Conservation (phyloP, 495 filamentous ascomycete genomes). For the Clohesyomyces aquaticus region DNA sequence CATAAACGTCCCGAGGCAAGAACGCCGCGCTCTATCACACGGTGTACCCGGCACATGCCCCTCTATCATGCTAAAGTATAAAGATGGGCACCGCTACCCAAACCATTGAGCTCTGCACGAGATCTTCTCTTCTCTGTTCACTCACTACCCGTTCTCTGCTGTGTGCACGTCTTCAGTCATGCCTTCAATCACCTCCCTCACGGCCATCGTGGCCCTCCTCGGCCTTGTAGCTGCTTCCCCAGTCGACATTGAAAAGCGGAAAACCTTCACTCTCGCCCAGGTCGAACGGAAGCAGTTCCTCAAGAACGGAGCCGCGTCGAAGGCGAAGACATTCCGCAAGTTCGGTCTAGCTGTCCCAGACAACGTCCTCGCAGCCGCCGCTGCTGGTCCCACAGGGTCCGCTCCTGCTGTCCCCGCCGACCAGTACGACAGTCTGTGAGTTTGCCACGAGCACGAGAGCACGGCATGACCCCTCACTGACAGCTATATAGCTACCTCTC, state of each 20-base stretch:
- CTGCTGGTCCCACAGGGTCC: constrained; percentile 51
- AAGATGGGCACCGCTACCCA: constrained; percentile 3
- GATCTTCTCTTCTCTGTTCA: constrained; percentile 7
- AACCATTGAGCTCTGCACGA: neutral
- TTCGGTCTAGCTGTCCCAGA: constrained; percentile 52
- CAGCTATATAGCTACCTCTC: constrained; percentile 55
- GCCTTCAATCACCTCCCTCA: constrained; percentile 32
- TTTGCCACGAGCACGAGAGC: neutral
- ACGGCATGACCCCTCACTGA: neutral
- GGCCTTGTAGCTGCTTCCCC: constrained; percentile 29
- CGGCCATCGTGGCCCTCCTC: constrained; percentile 24
- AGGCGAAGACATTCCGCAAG: constrained; percentile 36
- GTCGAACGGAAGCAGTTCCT: constrained; percentile 20
- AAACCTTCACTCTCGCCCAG: constrained; percentile 34
- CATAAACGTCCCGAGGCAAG: neutral
- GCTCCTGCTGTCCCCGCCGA: constrained; percentile 58
- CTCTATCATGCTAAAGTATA: constrained; percentile 12
- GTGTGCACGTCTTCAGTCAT: constrained; percentile 19
- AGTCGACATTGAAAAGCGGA: constrained; percentile 32
- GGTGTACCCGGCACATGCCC: no score
- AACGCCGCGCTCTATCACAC: neutral
- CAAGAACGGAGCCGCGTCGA: constrained; percentile 32
- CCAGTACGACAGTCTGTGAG: constrained; percentile 57
- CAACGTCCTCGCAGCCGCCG: constrained; percentile 52
- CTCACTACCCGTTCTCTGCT: neutral